Evolutionary conservation across 345 rosid genomes (phyloP).

Genomic region (Camelina neglecta): DNA sequence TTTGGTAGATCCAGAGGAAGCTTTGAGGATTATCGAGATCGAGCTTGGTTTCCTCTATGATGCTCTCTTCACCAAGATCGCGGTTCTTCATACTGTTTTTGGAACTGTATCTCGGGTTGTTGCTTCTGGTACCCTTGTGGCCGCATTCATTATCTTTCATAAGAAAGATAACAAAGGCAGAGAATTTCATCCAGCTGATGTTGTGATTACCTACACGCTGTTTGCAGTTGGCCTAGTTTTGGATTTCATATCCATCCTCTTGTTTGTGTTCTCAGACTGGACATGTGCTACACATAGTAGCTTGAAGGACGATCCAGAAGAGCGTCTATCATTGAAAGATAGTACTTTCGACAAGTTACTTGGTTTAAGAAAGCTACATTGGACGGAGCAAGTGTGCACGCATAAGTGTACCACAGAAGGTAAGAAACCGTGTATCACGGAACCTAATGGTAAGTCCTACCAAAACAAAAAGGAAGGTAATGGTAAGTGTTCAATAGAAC

Average conservation of each 20-base stretch:
- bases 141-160: slow-evolving; percentile 48
- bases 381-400: slow-evolving; percentile 4
- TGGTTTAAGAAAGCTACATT: slow-evolving; percentile 22
- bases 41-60: slow-evolving; percentile 72
- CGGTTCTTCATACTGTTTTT: slow-evolving; percentile 43
- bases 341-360: slow-evolving; percentile 35
- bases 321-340: neutral
- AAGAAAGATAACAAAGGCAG: slow-evolving; percentile 31
- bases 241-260: slow-evolving; percentile 47
- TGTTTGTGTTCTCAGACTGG: slow-evolving; percentile 66
- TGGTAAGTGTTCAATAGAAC: neutral
- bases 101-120: slow-evolving; percentile 43
- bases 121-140: slow-evolving; percentile 38
- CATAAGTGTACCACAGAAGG: neutral
- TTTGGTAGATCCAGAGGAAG: slow-evolving; percentile 31
- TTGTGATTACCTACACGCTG: slow-evolving; percentile 54
- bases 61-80: slow-evolving; percentile 58
- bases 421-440: neutral
- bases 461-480: neutral
- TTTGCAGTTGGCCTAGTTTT: slow-evolving; percentile 53
- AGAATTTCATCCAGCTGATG: slow-evolving; percentile 40
- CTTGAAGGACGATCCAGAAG: slow-evolving; percentile 22
- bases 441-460: neutral
- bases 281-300: slow-evolving; percentile 40
- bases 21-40: slow-evolving; percentile 54